Evolutionary conservation across 345 rosid genomes (phyloP).

Genomic region (Mercurialis annua): DNA sequence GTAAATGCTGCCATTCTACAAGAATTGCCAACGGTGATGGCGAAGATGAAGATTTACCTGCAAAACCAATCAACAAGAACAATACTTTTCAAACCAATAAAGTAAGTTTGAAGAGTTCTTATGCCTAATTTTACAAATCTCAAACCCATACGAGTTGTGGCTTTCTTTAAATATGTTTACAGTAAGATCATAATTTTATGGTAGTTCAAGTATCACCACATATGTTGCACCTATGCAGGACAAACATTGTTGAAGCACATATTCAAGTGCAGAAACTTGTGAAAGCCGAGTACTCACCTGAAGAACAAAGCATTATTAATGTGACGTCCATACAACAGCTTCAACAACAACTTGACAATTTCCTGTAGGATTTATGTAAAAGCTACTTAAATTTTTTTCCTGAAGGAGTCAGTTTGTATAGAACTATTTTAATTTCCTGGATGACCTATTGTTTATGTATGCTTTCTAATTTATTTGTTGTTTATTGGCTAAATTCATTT

Average conservation of each 20-base stretch:
- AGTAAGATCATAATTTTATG: too few relatives aligned
- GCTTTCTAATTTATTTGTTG: too few relatives aligned
- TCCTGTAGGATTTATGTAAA: conserved; percentile 31
- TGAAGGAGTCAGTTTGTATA: background rate
- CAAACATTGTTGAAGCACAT: conserved; percentile 95
- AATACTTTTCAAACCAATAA: conserved; percentile 89
- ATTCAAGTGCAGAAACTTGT: conserved; percentile 67
- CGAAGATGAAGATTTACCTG: conserved; percentile 89
- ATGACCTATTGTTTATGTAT: too few relatives aligned
- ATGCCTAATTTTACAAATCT: background rate
- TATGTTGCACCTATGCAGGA: conserved; percentile 53
- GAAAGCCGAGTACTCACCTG: conserved; percentile 64
- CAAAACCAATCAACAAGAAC: conserved; percentile 79
- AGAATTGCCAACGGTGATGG: conserved; percentile 68
- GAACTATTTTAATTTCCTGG: background rate
- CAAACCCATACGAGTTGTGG: background rate
- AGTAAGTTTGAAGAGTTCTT: conserved; percentile 43
- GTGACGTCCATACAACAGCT: conserved; percentile 62
- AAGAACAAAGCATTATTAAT: conserved; percentile 63
- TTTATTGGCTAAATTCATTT: too few relatives aligned
- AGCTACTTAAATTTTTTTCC: background rate
- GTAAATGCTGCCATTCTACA: conserved; percentile 65
- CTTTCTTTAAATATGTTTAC: background rate
- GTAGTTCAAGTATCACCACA: too few relatives aligned
- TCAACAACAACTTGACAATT: conserved; percentile 72